Conservation (phyloP, 164 flowering plant genomes). For the Tetracentron sinense region DNA sequence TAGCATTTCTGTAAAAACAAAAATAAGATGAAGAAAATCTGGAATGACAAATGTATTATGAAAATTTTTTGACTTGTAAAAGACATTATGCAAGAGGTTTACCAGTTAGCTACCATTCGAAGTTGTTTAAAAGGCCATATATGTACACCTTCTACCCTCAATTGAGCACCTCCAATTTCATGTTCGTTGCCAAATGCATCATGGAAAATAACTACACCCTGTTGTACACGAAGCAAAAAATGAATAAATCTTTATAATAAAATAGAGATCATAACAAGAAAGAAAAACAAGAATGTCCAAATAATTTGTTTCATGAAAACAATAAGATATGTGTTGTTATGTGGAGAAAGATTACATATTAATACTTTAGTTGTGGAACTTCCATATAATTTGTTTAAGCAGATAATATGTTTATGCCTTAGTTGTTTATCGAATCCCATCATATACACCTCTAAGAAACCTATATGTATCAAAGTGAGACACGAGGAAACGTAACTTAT, state of each 20-base stretch:
- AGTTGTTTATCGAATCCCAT: neutral
- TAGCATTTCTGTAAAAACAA: too few species aligned
- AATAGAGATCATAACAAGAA: neutral
- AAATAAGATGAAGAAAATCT: too few species aligned
- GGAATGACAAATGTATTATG: too few species aligned
- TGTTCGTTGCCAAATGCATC: slow-evolving; percentile 68
- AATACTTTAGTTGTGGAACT: too few species aligned
- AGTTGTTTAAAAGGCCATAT: slow-evolving; percentile 99
- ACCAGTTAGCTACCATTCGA: slow-evolving; percentile 92
- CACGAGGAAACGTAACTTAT: neutral
- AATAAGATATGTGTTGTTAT: too few species aligned
- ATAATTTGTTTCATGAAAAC: too few species aligned
- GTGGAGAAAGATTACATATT: too few species aligned
- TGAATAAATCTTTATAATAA: slow-evolving; percentile 1
- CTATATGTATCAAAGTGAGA: neutral
- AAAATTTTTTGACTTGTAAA: too few species aligned
- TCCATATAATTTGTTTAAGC: neutral
- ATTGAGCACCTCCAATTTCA: slow-evolving; percentile 76
- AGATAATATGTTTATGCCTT: neutral
- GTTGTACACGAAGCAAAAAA: slow-evolving; percentile 15
- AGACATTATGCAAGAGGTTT: too few species aligned
- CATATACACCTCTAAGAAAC: neutral
- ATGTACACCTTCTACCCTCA: slow-evolving; percentile 92
- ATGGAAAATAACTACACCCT: slow-evolving; percentile 86
- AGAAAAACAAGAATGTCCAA: neutral